Evolutionary conservation across 1,139 yeast species (phyloP).

Genomic region (Geotrichum reessii): DNA sequence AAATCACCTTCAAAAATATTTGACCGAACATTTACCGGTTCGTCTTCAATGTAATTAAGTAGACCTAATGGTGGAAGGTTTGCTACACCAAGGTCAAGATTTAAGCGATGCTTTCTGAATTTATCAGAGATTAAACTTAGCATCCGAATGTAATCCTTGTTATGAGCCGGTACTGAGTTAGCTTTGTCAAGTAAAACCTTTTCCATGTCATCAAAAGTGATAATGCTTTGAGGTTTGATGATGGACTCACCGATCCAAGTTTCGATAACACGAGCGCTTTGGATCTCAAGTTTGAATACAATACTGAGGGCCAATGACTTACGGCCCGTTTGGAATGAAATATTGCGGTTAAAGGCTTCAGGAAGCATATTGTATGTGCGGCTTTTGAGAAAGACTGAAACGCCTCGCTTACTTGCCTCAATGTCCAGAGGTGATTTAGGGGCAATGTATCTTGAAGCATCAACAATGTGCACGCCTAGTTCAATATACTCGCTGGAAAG

Average conservation of each 20-base stretch:
- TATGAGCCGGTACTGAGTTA: constrained; percentile 37
- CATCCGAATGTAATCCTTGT: constrained; percentile 60
- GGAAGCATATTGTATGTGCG: constrained; percentile 66
- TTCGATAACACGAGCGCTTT: constrained; percentile 66
- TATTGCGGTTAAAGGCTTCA: constrained; percentile 48
- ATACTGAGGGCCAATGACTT: constrained; percentile 67
- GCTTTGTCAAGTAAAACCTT: constrained; percentile 31
- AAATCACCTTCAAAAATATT: constrained; percentile 63
- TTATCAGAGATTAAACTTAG: constrained; percentile 61
- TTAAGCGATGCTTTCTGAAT: constrained; percentile 65
- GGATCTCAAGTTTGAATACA: constrained; percentile 71
- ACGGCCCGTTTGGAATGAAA: constrained; percentile 59
- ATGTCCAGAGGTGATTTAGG: constrained; percentile 75
- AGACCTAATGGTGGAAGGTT: constrained; percentile 52
- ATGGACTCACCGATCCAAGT: constrained; percentile 71
- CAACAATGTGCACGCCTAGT: constrained; percentile 76
- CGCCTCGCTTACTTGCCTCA: constrained; percentile 83
- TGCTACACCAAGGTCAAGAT: constrained; percentile 29
- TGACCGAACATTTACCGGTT: constrained; percentile 56
- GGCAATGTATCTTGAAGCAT: constrained; percentile 65
- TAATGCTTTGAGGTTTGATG: constrained; percentile 45
- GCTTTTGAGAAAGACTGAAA: constrained; percentile 83
- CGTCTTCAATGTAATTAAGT: constrained; percentile 79
- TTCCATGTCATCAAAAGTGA: constrained; percentile 34
- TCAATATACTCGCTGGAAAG: constrained; percentile 56